phyloP scores from a whole-genome alignment of 192 early-diverging fungal genomes.

The Umbelopsis sp. region DNA sequence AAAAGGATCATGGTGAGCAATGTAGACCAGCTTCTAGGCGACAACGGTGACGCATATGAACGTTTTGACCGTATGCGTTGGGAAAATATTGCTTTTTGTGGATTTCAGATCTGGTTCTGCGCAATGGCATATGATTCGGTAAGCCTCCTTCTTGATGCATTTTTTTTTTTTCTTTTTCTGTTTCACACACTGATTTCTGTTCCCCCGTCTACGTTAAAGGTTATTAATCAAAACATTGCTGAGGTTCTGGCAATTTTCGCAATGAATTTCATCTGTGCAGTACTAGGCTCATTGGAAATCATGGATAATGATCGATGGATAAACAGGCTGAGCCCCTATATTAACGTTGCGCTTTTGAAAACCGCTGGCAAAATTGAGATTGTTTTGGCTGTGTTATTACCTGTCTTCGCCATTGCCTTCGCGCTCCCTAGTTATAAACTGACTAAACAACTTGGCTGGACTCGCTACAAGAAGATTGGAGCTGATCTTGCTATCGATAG shows the following conservation, averaged over 20 bases:
- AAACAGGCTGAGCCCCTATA: constrained; percentile 1
- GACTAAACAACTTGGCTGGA: constrained; percentile 54
- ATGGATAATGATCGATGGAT: constrained; percentile 37
- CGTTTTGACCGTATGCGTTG: constrained; percentile 41
- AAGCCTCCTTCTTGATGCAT: constrained; percentile 3
- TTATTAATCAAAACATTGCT: constrained; percentile 40
- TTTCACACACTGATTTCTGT: not conserved
- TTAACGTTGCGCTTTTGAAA: constrained; percentile 10
- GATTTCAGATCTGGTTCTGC: constrained; percentile 39
- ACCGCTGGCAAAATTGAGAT: constrained; percentile 38
- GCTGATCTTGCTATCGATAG: constrained; percentile 60
- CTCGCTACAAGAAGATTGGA: constrained; percentile 69
- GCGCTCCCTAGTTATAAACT: constrained; percentile 30
- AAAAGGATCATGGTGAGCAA: constrained; percentile 15
- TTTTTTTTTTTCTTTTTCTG: not conserved
- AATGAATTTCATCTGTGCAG: constrained; percentile 36
- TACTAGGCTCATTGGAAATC: constrained; percentile 39
- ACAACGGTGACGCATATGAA: constrained; percentile 11
- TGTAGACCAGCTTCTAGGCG: not conserved
- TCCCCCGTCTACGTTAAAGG: constrained; percentile 21
- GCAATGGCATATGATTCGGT: constrained; percentile 45
- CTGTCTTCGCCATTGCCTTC: constrained; percentile 28
- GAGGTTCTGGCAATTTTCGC: constrained; percentile 35
- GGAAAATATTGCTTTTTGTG: constrained; percentile 44
- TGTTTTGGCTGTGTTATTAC: constrained; percentile 27